Conservation (phyloP, 2,329 filamentous ascomycete genomes). For the Talaromyces sp. region DNA sequence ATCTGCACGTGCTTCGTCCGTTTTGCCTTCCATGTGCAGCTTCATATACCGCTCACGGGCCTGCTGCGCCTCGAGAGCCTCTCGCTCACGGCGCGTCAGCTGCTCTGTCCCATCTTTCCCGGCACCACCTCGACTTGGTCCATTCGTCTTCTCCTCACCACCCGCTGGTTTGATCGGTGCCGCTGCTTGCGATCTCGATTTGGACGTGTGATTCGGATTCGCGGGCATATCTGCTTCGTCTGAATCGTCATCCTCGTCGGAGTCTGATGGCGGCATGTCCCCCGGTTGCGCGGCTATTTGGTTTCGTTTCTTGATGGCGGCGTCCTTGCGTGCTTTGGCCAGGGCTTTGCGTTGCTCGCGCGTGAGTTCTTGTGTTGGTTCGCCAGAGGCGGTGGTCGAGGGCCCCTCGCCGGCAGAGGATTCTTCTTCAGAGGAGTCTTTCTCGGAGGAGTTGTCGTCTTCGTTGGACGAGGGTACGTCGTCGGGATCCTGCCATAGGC, state of each 20-base stretch:
- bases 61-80: constrained; percentile 79
- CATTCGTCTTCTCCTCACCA: constrained; percentile 5
- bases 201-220: constrained; percentile 79
- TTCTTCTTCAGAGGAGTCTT: constrained; percentile 45
- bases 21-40: constrained; percentile 90
- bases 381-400: too few species aligned
- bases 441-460: constrained; percentile 42
- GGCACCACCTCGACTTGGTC: background rate
- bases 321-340: constrained; percentile 86
- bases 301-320: constrained; percentile 72
- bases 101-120: constrained; percentile 42
- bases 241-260: constrained; percentile 50
- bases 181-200: constrained; percentile 63
- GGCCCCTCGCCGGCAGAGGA: too few species aligned
- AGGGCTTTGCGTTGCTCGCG: constrained; percentile 83
- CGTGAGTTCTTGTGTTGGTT: constrained; percentile 50
- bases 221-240: constrained; percentile 50
- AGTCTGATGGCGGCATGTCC: constrained; percentile 75
- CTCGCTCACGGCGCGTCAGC: constrained; percentile 61
- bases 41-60: constrained; percentile 88
- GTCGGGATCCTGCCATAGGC: constrained; percentile 28
- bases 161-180: constrained; percentile 44
- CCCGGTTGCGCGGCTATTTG: constrained; percentile 69
- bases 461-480: constrained; percentile 33
- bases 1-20: constrained; percentile 88